Evolutionary conservation across 1,284 basidiomycete species (phyloP).

Genomic region (Takashimella koratensis): DNA sequence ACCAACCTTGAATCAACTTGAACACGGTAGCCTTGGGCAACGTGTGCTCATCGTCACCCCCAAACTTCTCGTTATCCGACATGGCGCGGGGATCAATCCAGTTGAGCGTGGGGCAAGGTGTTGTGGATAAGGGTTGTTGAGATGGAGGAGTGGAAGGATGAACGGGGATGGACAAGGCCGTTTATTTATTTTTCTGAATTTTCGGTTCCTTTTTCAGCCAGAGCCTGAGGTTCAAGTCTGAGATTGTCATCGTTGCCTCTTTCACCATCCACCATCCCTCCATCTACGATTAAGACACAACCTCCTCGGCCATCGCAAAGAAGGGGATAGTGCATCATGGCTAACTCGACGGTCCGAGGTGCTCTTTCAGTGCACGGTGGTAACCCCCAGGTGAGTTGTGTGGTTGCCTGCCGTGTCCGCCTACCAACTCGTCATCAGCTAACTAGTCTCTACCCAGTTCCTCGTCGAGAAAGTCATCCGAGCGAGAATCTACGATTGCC

Average conservation of each 20-base stretch:
- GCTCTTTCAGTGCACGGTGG: conserved; percentile 73
- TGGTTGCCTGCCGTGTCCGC: conserved; percentile 7
- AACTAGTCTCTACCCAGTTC: conserved; percentile 67
- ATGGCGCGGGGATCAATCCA: no score
- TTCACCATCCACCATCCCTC: no score
- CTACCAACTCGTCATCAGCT: no score
- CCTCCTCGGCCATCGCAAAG: conserved; percentile 8
- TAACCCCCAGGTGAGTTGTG: conserved; percentile 69
- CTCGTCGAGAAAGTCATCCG: conserved; percentile 96
- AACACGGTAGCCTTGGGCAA: conserved; percentile 95
- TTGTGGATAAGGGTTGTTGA: no score
- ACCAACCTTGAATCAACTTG: conserved; percentile 87
- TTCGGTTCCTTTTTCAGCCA: no score
- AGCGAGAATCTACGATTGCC: conserved; percentile 90
- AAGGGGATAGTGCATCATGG: conserved; percentile 18
- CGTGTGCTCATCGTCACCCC: conserved; percentile 81
- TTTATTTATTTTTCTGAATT: no score
- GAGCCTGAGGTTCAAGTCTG: no score
- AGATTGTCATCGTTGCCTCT: no score
- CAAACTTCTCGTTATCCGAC: conserved; percentile 42
- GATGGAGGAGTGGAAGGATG: no score
- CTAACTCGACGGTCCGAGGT: conserved; percentile 33
- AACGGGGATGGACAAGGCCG: no score
- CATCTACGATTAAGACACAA: neutral
- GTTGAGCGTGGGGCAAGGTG: no score